Conservation (phyloP, 768 basidiomycete genomes). For the Gloeopeniophorella convolvens region DNA sequence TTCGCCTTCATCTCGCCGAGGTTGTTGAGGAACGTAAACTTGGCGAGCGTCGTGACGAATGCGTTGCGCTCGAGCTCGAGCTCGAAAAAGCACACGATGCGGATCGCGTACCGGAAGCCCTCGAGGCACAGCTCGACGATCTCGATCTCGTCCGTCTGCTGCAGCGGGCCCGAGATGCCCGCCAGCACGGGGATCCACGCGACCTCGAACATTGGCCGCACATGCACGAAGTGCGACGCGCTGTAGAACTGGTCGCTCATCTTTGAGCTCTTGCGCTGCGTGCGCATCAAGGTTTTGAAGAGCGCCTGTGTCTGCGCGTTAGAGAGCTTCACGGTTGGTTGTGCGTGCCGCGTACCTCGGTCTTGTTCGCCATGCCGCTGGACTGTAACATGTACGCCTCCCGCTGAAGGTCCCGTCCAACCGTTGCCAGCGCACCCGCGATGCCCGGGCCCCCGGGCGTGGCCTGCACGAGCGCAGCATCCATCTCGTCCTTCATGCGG, state of each 20-base stretch:
- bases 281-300: constrained; percentile 86
- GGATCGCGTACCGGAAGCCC: constrained; percentile 96
- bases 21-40: constrained; percentile 97
- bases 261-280: constrained; percentile 81
- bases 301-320: constrained; percentile 58
- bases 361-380: constrained; percentile 94
- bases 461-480: constrained; percentile 40
- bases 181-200: constrained; percentile 99
- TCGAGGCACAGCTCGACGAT: constrained; percentile 88
- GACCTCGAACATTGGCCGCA: constrained; percentile 98
- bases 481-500: constrained; percentile 97
- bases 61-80: constrained; percentile 97
- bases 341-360: constrained; percentile 54
- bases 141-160: constrained; percentile 92
- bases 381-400: constrained; percentile 95
- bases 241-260: constrained; percentile 87
- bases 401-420: constrained; percentile 90
- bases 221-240: constrained; percentile 94
- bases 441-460: constrained; percentile 57
- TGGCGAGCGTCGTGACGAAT: constrained; percentile 91
- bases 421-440: constrained; percentile 75
- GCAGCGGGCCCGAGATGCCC: constrained; percentile 88
- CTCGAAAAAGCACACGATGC: constrained; percentile 94
- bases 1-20: constrained; percentile 98
- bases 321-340: neutral